Evolutionary conservation across 148 eudicot genomes (phyloP), one percentile per base, ranked within the genome.

Genomic region (Fagopyrum homotropicum): DNA sequence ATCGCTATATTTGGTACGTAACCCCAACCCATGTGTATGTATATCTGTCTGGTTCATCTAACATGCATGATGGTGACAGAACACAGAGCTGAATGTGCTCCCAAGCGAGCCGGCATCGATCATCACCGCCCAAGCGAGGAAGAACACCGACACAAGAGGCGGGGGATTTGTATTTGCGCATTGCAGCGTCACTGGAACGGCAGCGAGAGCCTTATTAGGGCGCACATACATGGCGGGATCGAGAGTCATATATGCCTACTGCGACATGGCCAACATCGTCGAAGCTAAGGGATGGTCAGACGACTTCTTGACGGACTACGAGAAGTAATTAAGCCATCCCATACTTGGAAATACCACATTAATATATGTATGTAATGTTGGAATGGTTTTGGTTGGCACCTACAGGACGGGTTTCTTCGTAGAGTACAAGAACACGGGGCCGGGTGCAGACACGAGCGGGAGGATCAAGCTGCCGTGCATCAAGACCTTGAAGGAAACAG

Each of bases 321-420:
- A 72, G n/a, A 72, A 72, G 74, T 72, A 72, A 72, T 46, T 6
- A 22, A 22, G 26, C 26, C 26, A 22, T 22, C 26, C 26, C 71
- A 66, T 64, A 3, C 40, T 35, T 35, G 40, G 3, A 35, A 35
- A 35, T 35, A 22, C 26, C 26, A 22, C 26, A 22, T 22, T 22
- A 22, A 22, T 22, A 22, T 22, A 22, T 22, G 26, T 22, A 22
- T 22, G 26, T 22, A 22, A 22, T 22, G 26, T 22, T 22, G 26
- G 26, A 0, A 22, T 35, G 40, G 40, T 35, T 35, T 35, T 35
- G 3, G 40, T 66, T 66, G 45, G 71, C 26, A 22, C 26, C 26
- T 17, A 66, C 35, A 72, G 74, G 55, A 72, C 74, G 15, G 74
- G 51, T 17, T 72, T 72, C 9, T 72, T 72, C 8, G 52, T 54